These are phyloP conservation scores for Cercospora zeina DNA, from an alignment of 2,329 filamentous ascomycete genomes.

Conservation along the genomic window DNA sequence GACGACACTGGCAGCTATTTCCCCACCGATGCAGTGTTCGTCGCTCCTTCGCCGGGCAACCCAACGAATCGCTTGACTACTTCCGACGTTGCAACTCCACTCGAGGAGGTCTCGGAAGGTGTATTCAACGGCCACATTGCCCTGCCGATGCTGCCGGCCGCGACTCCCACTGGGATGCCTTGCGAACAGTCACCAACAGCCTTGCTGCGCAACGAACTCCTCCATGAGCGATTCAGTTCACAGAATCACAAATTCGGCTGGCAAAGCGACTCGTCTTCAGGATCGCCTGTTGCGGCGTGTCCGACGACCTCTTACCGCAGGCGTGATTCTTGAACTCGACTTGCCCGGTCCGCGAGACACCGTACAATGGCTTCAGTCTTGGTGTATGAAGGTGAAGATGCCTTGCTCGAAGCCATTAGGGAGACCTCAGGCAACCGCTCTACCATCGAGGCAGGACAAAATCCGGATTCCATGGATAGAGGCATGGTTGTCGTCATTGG, in stretches of 20 bases:
- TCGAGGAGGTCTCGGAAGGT: slow-evolving; percentile 13
- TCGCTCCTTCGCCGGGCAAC: slow-evolving; percentile 5
- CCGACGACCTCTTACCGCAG: background rate
- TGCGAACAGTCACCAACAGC: background rate
- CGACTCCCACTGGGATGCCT: background rate
- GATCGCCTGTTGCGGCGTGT: background rate
- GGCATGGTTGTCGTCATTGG: background rate
- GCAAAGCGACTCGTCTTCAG: background rate
- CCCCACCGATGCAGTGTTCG: background rate
- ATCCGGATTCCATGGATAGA: background rate
- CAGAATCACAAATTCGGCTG: background rate
- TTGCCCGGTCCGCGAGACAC: background rate
- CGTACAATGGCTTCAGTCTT: background rate
- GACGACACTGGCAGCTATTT: slow-evolving; percentile 12
- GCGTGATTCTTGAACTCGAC: background rate
- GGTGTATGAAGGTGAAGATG: background rate
- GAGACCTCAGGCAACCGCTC: background rate
- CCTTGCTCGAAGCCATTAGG: background rate
- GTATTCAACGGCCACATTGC: slow-evolving; percentile 14
- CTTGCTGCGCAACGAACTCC: background rate
- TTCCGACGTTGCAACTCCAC: background rate
- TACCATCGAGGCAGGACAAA: background rate
- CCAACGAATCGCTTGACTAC: background rate
- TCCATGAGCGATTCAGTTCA: background rate
- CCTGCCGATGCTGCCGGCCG: slow-evolving; percentile 11